Conservation (phyloP, 2,329 filamentous ascomycete genomes). For the Colletotrichum cuscutae region DNA sequence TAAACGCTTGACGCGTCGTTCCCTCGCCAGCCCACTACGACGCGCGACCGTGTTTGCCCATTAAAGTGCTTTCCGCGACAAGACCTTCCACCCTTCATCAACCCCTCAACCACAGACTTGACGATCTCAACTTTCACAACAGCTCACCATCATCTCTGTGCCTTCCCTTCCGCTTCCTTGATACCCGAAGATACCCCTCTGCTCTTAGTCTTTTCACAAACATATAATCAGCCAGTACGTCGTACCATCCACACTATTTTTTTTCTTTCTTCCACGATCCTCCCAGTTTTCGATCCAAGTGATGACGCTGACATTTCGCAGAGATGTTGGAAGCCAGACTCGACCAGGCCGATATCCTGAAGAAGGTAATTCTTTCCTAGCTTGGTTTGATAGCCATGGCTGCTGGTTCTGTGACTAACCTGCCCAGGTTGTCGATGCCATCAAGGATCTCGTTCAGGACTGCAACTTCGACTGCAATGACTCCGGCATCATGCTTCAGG, state of each 20-base stretch:
- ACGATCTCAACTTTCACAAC: neutral
- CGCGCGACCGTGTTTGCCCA: constrained; percentile 40
- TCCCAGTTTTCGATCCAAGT: neutral
- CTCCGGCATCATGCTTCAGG: constrained; percentile 95
- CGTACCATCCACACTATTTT: neutral
- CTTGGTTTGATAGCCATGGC: neutral
- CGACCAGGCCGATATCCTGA: constrained; percentile 91
- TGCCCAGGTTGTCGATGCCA: constrained; percentile 92
- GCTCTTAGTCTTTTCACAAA: constrained; percentile 4
- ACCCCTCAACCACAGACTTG: constrained; percentile 21
- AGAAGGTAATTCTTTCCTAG: constrained; percentile 74
- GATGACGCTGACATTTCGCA: constrained; percentile 50
- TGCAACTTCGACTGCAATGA: constrained; percentile 99
- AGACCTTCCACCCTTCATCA: constrained; percentile 30
- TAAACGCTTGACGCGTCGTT: constrained; percentile 44
- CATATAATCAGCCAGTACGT: constrained; percentile 29
- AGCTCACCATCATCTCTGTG: constrained; percentile 5
- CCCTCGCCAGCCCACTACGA: constrained; percentile 36
- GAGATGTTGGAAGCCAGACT: constrained; percentile 96
- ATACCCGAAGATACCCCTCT: constrained; percentile 28
- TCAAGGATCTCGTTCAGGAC: constrained; percentile 99
- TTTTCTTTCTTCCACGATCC: too few relatives aligned
- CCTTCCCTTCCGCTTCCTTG: constrained; percentile 9
- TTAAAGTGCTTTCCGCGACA: constrained; percentile 46
- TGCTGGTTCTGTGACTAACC: constrained; percentile 26